Evolutionary conservation across 495 filamentous ascomycete genomes (phyloP).

Genomic region (Aspergillus funiculosus): DNA sequence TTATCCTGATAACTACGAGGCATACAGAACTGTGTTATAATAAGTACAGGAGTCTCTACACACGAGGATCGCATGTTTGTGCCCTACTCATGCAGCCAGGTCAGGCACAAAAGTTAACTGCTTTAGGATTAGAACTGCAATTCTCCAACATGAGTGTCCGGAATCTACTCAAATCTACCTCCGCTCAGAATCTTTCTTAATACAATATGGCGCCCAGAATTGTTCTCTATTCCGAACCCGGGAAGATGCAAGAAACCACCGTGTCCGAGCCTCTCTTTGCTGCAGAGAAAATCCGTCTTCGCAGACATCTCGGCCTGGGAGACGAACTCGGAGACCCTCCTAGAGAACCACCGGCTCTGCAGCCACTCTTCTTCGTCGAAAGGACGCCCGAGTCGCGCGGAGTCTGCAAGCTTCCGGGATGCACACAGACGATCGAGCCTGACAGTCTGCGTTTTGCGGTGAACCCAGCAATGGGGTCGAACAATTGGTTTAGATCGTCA

Average conservation of each 20-base stretch:
- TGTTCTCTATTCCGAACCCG: too few relatives aligned
- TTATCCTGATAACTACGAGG: too few relatives aligned
- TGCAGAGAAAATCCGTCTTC: not conserved
- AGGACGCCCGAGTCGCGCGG: not conserved
- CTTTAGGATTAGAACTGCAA: not conserved
- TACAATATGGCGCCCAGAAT: conserved; percentile 6
- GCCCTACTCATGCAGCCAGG: conserved; percentile 1
- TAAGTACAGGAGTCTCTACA: too few relatives aligned
- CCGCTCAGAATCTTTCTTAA: too few relatives aligned
- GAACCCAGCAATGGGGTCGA: conserved; percentile 3
- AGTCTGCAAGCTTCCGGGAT: conserved; percentile 1
- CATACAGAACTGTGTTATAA: too few relatives aligned
- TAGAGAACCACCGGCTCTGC: not conserved
- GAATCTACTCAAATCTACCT: too few relatives aligned
- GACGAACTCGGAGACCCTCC: not conserved
- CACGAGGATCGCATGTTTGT: too few relatives aligned
- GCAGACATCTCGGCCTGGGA: conserved; percentile 3
- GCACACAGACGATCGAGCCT: not conserved
- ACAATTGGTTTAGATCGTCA: conserved; percentile 1
- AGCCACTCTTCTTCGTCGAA: conserved; percentile 9
- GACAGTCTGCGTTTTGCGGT: not conserved
- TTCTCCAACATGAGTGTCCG: too few relatives aligned
- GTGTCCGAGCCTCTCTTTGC: not conserved
- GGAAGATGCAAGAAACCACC: too few relatives aligned
- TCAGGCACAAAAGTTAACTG: not conserved